phyloP scores from a whole-genome alignment of 2,329 filamentous ascomycete genomes.

The Apiospora malaysiana region DNA sequence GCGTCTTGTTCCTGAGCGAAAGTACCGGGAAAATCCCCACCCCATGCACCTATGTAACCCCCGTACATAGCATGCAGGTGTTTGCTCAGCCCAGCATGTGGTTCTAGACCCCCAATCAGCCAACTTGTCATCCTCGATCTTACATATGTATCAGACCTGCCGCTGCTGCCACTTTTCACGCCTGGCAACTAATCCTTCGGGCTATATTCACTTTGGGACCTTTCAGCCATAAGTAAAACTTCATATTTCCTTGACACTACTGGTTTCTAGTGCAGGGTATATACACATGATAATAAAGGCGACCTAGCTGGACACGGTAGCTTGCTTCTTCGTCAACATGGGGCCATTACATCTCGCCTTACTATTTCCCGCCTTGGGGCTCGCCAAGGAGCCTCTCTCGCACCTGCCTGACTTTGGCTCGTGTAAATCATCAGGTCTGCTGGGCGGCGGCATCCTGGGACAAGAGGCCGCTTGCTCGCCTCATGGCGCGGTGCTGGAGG shows the following conservation, averaged over 20 bases:
- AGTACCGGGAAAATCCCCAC: not conserved
- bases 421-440: slow-evolving; percentile 7
- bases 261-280: not conserved
- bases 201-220: not conserved
- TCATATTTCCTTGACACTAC: not conserved
- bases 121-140: slow-evolving; percentile 12
- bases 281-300: not conserved
- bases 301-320: not conserved
- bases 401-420: not conserved
- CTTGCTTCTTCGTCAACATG: not conserved
- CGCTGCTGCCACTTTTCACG: not conserved
- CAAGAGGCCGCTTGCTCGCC: not conserved
- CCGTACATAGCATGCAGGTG: not conserved
- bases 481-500: not conserved
- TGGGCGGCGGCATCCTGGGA: not conserved
- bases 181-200: not conserved
- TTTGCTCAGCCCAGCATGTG: not conserved
- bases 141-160: not conserved
- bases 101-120: slow-evolving; percentile 3
- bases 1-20: slow-evolving; percentile 5
- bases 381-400: slow-evolving; percentile 10
- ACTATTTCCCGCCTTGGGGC: slow-evolving; percentile 13
- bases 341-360: slow-evolving; percentile 2
- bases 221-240: not conserved
- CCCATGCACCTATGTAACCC: not conserved